Evolutionary conservation across 306 rosid species (phyloP).

Genomic region (Vicia sativa): DNA sequence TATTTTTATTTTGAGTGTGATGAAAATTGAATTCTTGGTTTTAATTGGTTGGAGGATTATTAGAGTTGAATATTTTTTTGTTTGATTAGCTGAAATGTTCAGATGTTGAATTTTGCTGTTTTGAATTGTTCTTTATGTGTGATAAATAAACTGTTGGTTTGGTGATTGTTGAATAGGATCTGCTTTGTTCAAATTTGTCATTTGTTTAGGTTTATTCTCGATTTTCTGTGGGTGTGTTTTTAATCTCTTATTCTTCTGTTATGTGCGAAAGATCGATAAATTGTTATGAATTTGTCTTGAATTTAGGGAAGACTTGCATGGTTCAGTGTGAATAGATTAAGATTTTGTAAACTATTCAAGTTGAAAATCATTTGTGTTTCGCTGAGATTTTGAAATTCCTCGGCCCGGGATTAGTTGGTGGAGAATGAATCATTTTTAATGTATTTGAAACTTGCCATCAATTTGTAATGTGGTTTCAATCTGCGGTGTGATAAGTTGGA

Average conservation of each 20-base stretch:
- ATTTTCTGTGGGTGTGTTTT: no score
- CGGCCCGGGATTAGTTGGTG: slow-evolving; percentile 17
- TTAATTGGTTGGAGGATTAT: slow-evolving; percentile 23
- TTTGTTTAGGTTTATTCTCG: slow-evolving; percentile 3
- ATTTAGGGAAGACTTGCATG: background rate
- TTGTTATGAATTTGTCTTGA: slow-evolving; percentile 19
- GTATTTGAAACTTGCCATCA: background rate
- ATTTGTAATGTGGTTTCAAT: slow-evolving; percentile 20
- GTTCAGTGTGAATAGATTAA: slow-evolving; percentile 8
- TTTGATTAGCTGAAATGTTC: slow-evolving; percentile 27
- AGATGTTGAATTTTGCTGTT: slow-evolving; percentile 32
- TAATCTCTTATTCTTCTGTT: background rate
- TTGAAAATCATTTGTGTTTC: background rate
- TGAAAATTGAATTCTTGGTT: slow-evolving; percentile 38
- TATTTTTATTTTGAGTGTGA: slow-evolving; percentile 30
- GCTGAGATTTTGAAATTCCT: slow-evolving; percentile 21
- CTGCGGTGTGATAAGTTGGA: background rate
- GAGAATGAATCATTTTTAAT: slow-evolving; percentile 5
- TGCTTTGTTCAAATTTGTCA: slow-evolving; percentile 40
- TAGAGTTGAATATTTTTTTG: slow-evolving; percentile 15
- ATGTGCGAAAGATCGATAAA: background rate
- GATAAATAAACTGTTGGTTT: slow-evolving; percentile 16
- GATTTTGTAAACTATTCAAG: slow-evolving; percentile 4
- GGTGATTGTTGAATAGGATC: slow-evolving; percentile 55
- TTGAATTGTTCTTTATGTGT: slow-evolving; percentile 26